Evolutionary conservation across 805 yeast species (phyloP).

Genomic region (Candida chauliodis): DNA sequence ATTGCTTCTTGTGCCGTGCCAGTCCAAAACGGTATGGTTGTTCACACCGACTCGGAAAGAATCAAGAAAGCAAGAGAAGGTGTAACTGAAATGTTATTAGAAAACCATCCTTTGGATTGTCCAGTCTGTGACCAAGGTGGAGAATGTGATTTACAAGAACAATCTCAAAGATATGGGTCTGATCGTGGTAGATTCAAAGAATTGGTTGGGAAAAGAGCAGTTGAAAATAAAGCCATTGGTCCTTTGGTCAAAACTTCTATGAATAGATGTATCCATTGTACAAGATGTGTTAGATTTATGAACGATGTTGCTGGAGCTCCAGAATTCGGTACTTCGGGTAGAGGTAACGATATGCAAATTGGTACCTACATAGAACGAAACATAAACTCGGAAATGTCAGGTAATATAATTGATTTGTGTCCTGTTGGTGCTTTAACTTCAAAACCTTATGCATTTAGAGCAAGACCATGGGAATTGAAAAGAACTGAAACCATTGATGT

Average conservation of each 20-base stretch:
- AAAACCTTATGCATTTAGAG: constrained; percentile 88
- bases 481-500: constrained; percentile 86
- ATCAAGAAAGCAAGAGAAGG: constrained; percentile 84
- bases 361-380: constrained; percentile 86
- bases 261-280: constrained; percentile 92
- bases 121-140: constrained; percentile 95
- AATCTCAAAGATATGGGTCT: constrained; percentile 74
- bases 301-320: constrained; percentile 93
- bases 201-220: constrained; percentile 82
- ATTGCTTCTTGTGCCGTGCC: constrained; percentile 93
- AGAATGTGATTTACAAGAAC: constrained; percentile 90
- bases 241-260: constrained; percentile 85
- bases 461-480: constrained; percentile 91
- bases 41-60: constrained; percentile 72
- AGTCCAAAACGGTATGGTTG: constrained; percentile 86
- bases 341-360: constrained; percentile 90
- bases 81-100: constrained; percentile 82
- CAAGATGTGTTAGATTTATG: constrained; percentile 85
- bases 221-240: constrained; percentile 86
- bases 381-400: constrained; percentile 79
- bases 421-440: constrained; percentile 91
- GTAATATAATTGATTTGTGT: constrained; percentile 82
- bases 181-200: constrained; percentile 85
- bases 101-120: constrained; percentile 89
- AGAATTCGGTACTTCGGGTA: constrained; percentile 82